Percentiles rank a stretch among this genome's conserved stretches.
Conservation (phyloP, 2,329 filamentous ascomycete species). For the Fusarium chlamydosporum region DNA sequence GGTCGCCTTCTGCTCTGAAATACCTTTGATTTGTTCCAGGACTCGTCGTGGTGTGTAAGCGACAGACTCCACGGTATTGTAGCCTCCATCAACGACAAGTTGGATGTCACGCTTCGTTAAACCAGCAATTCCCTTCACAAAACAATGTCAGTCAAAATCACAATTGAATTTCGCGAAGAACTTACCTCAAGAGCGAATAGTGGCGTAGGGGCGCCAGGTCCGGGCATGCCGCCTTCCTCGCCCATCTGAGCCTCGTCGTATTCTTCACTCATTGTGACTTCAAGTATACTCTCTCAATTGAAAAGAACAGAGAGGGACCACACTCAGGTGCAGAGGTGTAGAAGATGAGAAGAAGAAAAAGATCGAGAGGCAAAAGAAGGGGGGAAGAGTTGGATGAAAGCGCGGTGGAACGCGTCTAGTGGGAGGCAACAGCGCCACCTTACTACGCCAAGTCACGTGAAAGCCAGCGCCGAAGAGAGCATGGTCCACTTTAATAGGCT, state of each 20-base stretch:
- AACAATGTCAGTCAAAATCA: conserved; percentile 25
- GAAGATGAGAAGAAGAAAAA: conserved; percentile 5
- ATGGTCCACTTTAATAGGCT: neutral
- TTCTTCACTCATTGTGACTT: conserved; percentile 62
- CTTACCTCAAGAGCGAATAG: conserved; percentile 86
- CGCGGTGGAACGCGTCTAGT: conserved; percentile 56
- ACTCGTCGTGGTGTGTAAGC: conserved; percentile 89
- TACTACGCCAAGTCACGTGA: conserved; percentile 59
- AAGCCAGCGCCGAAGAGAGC: neutral
- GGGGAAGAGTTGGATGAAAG: conserved; percentile 45
- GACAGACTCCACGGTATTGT: conserved; percentile 94
- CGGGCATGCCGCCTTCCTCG: conserved; percentile 81
- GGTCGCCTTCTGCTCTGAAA: conserved; percentile 94
- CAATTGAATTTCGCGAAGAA: conserved; percentile 1
- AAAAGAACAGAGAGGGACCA: neutral
- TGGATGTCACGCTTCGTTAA: conserved; percentile 97
- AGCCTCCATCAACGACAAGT: conserved; percentile 90
- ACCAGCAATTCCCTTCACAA: conserved; percentile 80
- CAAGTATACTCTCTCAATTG: neutral
- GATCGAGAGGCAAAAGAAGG: conserved; percentile 35
- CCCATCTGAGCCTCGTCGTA: conserved; percentile 75
- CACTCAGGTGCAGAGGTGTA: neutral
- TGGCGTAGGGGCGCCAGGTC: conserved; percentile 94
- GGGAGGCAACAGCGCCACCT: conserved; percentile 48
- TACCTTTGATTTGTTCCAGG: conserved; percentile 96